A percentile compares a stretch with the other conserved stretches of the same genome.
Conservation (phyloP, 2,329 filamentous ascomycete species). For the Chlorencoelia australis region DNA sequence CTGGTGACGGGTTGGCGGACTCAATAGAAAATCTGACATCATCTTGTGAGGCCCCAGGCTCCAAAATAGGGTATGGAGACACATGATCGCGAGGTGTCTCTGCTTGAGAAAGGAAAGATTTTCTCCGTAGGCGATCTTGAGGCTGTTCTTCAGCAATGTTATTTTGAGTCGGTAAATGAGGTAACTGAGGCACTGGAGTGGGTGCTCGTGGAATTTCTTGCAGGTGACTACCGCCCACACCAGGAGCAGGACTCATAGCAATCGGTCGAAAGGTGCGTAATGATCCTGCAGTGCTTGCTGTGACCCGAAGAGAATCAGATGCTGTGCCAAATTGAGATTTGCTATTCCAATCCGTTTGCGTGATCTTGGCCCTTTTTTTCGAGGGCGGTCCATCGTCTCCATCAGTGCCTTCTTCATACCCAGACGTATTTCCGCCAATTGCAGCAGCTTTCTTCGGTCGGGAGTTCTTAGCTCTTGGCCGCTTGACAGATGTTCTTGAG, state of each 20-base stretch:
- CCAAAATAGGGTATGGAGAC: slow-evolving; percentile 31
- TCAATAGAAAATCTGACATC: slow-evolving; percentile 30
- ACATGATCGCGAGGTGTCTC: slow-evolving; percentile 24
- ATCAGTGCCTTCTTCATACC: slow-evolving; percentile 55
- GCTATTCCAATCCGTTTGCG: slow-evolving; percentile 61
- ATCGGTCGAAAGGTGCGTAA: slow-evolving; percentile 75
- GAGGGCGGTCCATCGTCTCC: slow-evolving; percentile 28
- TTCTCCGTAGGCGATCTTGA: slow-evolving; percentile 47
- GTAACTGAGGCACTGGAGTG: slow-evolving; percentile 54
- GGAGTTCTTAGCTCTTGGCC: slow-evolving; percentile 16
- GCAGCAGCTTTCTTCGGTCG: slow-evolving; percentile 25
- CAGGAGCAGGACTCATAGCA: slow-evolving; percentile 37
- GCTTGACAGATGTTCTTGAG: slow-evolving; percentile 22
- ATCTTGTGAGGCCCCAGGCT: slow-evolving; percentile 26
- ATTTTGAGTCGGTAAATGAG: slow-evolving; percentile 26
- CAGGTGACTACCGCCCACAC: slow-evolving; percentile 41
- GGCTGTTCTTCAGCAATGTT: slow-evolving; percentile 13
- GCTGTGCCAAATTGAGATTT: slow-evolving; percentile 62
- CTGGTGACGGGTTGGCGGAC: slow-evolving; percentile 37
- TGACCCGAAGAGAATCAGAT: slow-evolving; percentile 75
- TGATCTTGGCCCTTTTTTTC: slow-evolving; percentile 73
- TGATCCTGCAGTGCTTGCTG: slow-evolving; percentile 81
- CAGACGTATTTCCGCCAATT: slow-evolving; percentile 54
- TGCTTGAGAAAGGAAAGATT: slow-evolving; percentile 45
- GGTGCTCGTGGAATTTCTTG: slow-evolving; percentile 68